Base-by-base conservation (phyloP, 768 basidiomycete genomes). In the Naganishia randhawae region DNA sequence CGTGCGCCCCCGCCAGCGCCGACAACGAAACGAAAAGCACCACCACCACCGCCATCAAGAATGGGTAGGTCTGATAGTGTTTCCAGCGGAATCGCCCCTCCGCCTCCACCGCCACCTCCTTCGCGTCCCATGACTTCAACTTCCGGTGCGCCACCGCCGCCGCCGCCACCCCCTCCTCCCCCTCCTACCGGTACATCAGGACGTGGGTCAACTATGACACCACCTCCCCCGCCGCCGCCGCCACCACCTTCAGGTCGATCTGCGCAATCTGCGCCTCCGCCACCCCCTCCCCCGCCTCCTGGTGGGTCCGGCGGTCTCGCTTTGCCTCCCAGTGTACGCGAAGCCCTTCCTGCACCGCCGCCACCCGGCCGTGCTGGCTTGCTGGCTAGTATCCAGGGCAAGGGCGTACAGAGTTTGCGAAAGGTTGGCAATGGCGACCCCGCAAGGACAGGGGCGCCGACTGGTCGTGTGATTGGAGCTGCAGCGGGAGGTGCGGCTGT, bases 321-420 rank as follows among this genome's bases (percentile, higher is more conserved):
- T 19, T 41, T 61, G 37, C 64, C 81, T 9, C 65, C 80, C 1
- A 61, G 57, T 19, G 57, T 61, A 13, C n/a, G n/a, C 25, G 45
- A 48, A 13, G 42, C 19, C 73, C 78, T 16, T 74, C 80, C 71
- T 10, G 69, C 70, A 0, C 51, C 67, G 14, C 63, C 69, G 10
- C 85, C 84, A 71, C 83, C 86, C 19, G 89, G 85, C 6, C 63
- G 62, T 17, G 71, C 50, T 11, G 71, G 71, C 22, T 82, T 95
- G 1, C 82, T 94, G 48, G 87, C 87, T 0, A 88, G 88, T 14
- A 94, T 95, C 70, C 88, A 89, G 80, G 90, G 90, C 41, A 87
- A 87, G 75, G 88, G 91, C 42, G 81, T 92, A 0, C 84, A 87
- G 72, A 82, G 84, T 2, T 82, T 95, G 61, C 85, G 84, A 70